A percentile compares a stretch with the other conserved stretches of the same genome.
These are phyloP conservation scores for Pestalotiopsis sp. DNA, from an alignment of 2,329 filamentous ascomycete species.

Conservation along the genomic window DNA sequence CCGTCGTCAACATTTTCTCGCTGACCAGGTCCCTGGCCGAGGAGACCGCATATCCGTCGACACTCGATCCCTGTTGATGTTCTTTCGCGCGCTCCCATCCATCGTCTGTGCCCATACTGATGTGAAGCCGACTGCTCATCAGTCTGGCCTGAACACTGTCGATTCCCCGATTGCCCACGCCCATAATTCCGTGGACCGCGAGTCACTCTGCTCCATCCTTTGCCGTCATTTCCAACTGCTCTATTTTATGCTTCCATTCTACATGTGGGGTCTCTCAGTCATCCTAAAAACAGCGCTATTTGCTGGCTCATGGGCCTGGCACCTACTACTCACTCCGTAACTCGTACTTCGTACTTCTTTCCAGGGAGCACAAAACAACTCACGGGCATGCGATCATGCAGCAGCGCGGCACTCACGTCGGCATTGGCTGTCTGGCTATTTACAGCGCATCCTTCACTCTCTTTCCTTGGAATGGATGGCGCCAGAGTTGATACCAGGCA, in stretches of 20 bases:
- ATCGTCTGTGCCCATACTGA: conserved; percentile 6
- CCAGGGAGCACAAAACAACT: background rate
- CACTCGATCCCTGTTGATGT: conserved; percentile 9
- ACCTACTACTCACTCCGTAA: background rate
- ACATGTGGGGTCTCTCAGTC: background rate
- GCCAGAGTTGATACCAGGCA: background rate
- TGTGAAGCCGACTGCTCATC: background rate
- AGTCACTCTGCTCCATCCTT: background rate
- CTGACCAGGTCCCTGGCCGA: background rate
- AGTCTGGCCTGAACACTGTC: background rate
- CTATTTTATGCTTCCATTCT: conserved; percentile 2
- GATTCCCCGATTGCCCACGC: background rate
- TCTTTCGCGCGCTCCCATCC: conserved; percentile 5
- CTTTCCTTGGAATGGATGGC: background rate
- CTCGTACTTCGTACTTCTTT: background rate
- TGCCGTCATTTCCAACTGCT: background rate
- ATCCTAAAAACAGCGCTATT: background rate
- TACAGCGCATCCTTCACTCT: background rate
- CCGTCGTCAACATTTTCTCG: background rate
- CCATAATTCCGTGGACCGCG: background rate
- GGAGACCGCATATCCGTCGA: conserved; percentile 7
- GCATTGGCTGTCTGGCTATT: background rate
- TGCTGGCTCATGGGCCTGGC: background rate
- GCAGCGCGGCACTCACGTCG: background rate
- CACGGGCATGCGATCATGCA: background rate